A percentile compares a stretch with the other conserved stretches of the same genome.
Evolutionary conservation across 1,284 basidiomycete genomes (phyloP).

Genomic region (Pseudozyma hubeiensis): DNA sequence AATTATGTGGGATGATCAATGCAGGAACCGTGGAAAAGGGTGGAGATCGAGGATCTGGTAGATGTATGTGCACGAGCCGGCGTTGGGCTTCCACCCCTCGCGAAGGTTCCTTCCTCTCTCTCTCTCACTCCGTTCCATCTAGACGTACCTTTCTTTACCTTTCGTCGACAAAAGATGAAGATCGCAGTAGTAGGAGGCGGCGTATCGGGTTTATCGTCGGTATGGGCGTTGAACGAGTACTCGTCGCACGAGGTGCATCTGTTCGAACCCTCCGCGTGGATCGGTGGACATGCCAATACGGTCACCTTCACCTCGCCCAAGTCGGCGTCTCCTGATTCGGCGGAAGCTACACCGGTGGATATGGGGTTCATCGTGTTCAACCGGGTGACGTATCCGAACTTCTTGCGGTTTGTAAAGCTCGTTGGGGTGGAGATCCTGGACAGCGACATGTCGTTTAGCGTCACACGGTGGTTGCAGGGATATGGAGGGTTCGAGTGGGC

Average conservation of each 20-base stretch:
- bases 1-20: too few relatives aligned
- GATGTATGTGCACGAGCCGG: too few relatives aligned
- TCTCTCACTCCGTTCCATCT: neutral
- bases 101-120: neutral
- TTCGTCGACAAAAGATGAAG: conserved; percentile 25
- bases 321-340: conserved; percentile 14
- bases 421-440: conserved; percentile 74
- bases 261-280: conserved; percentile 78
- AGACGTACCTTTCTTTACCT: too few relatives aligned
- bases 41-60: too few relatives aligned
- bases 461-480: conserved; percentile 63
- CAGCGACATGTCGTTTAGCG: conserved; percentile 83
- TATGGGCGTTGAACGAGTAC: conserved; percentile 84
- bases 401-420: conserved; percentile 77
- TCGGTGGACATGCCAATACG: conserved; percentile 85
- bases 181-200: conserved; percentile 83
- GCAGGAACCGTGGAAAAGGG: too few relatives aligned
- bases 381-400: conserved; percentile 83
- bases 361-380: conserved; percentile 75
- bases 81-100: too few relatives aligned
- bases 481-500: conserved; percentile 60
- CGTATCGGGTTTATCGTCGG: conserved; percentile 80
- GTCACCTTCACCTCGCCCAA: conserved; percentile 72
- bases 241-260: conserved; percentile 83
- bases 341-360: conserved; percentile 34